Evolutionary conservation across 352 stramenopile species (phyloP).

Genomic region (Phytophthora podocarpi): DNA sequence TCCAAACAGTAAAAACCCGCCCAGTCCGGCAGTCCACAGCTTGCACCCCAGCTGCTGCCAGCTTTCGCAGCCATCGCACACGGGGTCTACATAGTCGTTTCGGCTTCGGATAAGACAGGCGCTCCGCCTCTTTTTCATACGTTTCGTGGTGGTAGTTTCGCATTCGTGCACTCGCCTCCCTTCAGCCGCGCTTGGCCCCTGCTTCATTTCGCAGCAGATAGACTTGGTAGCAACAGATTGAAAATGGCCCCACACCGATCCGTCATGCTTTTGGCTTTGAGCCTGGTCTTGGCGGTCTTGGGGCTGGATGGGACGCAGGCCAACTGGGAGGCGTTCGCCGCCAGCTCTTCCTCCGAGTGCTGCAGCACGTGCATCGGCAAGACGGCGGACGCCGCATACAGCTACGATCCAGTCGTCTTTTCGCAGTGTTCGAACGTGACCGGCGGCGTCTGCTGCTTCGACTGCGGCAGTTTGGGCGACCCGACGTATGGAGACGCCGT

Average conservation of each 20-base stretch:
- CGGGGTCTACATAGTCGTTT: neutral
- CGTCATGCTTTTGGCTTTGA: conserved; percentile 1
- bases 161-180: conserved; percentile 9
- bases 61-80: conserved; percentile 11
- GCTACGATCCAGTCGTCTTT: conserved; percentile 75
- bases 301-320: conserved; percentile 7
- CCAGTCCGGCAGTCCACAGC: neutral
- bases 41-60: conserved; percentile 11
- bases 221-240: no score
- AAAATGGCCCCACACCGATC: conserved; percentile 6
- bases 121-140: conserved; percentile 12
- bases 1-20: conserved; percentile 29
- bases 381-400: conserved; percentile 53
- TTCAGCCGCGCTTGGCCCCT: neutral
- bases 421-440: conserved; percentile 51
- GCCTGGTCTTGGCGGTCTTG: neutral
- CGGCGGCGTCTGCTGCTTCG: conserved; percentile 72
- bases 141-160: conserved; percentile 12
- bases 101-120: conserved; percentile 14
- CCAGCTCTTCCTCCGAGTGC: conserved; percentile 38
- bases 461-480: conserved; percentile 56
- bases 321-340: conserved; percentile 8
- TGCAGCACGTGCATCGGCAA: conserved; percentile 77
- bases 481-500: conserved; percentile 39
- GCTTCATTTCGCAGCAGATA: conserved; percentile 4